These are phyloP conservation scores for Pseudogymnoascus sp. DNA, from an alignment of 2,329 filamentous ascomycete genomes.

Conservation along the genomic window DNA sequence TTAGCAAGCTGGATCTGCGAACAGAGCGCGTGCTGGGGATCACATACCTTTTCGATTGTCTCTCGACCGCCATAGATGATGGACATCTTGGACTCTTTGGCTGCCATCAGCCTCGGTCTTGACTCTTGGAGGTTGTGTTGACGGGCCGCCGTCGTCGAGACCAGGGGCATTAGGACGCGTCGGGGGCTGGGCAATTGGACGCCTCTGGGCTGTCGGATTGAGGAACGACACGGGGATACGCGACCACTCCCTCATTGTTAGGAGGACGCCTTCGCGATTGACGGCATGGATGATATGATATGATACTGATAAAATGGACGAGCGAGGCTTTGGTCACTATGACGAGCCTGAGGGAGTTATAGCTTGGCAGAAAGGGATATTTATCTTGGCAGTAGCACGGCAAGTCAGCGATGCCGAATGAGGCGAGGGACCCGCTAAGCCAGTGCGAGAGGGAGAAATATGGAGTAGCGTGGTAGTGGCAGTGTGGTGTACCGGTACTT, in stretches of 20 bases:
- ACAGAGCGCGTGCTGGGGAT: neutral
- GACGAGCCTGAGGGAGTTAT: neutral
- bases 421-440: neutral
- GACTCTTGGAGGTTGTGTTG: neutral
- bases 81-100: slow-evolving; percentile 14
- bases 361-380: neutral
- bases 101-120: slow-evolving; percentile 17
- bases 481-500: neutral
- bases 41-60: slow-evolving; percentile 37
- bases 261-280: neutral
- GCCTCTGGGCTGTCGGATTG: slow-evolving; percentile 36
- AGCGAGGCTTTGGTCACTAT: neutral
- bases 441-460: neutral
- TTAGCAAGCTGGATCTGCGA: neutral
- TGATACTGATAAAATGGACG: neutral
- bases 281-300: neutral
- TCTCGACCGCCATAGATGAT: slow-evolving; percentile 34
- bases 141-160: neutral
- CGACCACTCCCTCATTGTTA: neutral
- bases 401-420: neutral
- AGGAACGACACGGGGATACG: slow-evolving; percentile 34
- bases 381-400: neutral
- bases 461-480: neutral
- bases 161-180: neutral
- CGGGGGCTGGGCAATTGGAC: slow-evolving; percentile 9